Percentiles rank a stretch among this genome's conserved stretches.
These are phyloP conservation scores for Pinus taeda DNA, from an alignment of 75 land plant species.

Conservation along the genomic window DNA sequence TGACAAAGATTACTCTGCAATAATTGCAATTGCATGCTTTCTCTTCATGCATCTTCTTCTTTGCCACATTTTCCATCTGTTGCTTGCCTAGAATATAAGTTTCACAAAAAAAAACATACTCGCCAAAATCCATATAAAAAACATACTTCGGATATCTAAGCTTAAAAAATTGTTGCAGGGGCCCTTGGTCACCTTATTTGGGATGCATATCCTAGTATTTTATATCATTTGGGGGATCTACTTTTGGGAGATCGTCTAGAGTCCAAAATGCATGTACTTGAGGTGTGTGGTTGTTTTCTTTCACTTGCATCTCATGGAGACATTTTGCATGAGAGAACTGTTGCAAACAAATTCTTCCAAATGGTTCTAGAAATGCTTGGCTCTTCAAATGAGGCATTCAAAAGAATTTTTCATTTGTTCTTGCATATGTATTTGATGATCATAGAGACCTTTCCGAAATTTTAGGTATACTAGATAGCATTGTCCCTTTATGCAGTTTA, in stretches of 20 bases:
- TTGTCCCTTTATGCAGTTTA: constrained; percentile 25
- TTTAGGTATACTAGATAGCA: constrained; percentile 17
- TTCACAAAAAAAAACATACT: no score
- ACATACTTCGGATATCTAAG: constrained; percentile 33
- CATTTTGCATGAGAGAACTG: constrained; percentile 30
- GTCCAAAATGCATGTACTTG: constrained; percentile 37
- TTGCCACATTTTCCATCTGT: no score
- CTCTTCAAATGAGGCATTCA: constrained; percentile 27
- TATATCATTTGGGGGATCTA: constrained; percentile 33
- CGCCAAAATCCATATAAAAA: no score
- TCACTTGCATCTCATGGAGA: no score
- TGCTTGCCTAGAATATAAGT: no score
- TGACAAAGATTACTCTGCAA: no score
- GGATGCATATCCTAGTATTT: constrained; percentile 39
- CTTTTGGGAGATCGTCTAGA: constrained; percentile 37
- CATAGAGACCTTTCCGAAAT: constrained; percentile 39
- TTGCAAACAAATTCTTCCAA: constrained; percentile 37
- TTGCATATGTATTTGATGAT: constrained; percentile 32
- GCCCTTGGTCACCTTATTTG: constrained; percentile 38
- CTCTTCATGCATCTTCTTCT: no score
- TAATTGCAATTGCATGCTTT: no score
- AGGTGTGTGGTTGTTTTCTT: constrained; percentile 46
- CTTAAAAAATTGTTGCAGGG: constrained; percentile 43
- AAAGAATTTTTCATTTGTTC: constrained; percentile 35
- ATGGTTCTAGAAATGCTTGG: constrained; percentile 19